Evolutionary conservation across 495 filamentous ascomycete genomes (phyloP), one percentile per base, ranked within the genome.

Genomic region (Aspergillus bridgeri): DNA sequence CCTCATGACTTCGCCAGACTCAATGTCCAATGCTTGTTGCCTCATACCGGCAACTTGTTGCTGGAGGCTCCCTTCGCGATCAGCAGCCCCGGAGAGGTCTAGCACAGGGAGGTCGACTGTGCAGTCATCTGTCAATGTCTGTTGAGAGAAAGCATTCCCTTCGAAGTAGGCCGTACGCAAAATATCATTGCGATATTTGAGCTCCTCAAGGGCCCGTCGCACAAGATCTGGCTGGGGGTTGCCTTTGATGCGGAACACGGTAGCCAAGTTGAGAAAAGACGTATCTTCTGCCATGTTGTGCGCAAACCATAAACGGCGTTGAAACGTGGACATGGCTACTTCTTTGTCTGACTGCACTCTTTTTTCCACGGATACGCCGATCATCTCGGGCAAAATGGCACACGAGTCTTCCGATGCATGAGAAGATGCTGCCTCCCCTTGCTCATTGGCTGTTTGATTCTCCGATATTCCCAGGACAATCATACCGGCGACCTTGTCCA

Each of bases 221-320:
- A 70, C 44, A 5, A 54, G 29, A 6, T 38, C 56, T 22, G 60
- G 45, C 0, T 65, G 23, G 6, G 73, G 44, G 0, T 22, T 29
- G 18, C 77, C 77, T 7, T 48, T 50, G 5, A 78, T 18, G 6
- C 61, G 48, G 46, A 58, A 60, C 4, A 55, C 42, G 4, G 61
- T 49, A 9, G 69, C 61, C 7, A 75, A 45, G 60, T 81, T 79
- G 53, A 71, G 64, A 17, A 63, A 57, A 4, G 69, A 65, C 42
- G 62, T 63, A 54, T 79, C 72, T 3, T 67, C 57, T 5, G 75
- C 47, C n/a, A 71, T 62, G 47, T 54, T 48, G 24, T 61, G 60
- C 18, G 60, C 54, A 59, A 66, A 67, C 60, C 65, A 72, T 24
- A 72, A 54, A 20, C 64, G 51, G 15, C 33, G 22, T 48, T 74